Conservation (phyloP, 2,329 filamentous ascomycete genomes). For the Fusarium sp. region DNA sequence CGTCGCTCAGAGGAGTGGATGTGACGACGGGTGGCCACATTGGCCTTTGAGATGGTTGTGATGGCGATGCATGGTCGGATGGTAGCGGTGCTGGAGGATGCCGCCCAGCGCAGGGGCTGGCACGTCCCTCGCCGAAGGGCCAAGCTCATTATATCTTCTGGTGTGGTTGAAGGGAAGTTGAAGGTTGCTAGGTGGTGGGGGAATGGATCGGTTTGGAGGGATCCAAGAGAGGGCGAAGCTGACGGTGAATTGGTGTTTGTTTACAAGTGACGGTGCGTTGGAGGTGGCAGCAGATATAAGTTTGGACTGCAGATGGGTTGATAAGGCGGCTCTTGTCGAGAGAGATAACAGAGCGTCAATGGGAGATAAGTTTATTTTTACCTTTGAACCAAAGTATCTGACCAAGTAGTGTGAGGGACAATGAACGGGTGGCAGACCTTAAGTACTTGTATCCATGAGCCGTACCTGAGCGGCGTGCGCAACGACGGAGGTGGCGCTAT, state of each 20-base stretch:
- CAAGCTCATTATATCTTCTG: slow-evolving; percentile 40
- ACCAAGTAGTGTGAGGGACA: not conserved
- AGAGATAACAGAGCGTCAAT: slow-evolving; percentile 19
- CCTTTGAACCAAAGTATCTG: slow-evolving; percentile 1
- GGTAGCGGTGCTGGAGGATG: slow-evolving; percentile 28
- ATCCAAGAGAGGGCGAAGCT: slow-evolving; percentile 30
- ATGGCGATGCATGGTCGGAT: slow-evolving; percentile 38
- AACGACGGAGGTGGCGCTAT: slow-evolving; percentile 38
- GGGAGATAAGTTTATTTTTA: slow-evolving; percentile 37
- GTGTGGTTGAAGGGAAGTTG: slow-evolving; percentile 4
- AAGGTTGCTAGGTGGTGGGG: slow-evolving; percentile 11
- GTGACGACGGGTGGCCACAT: slow-evolving; percentile 39
- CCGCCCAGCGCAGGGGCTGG: slow-evolving; percentile 42
- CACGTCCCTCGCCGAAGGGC: slow-evolving; percentile 44
- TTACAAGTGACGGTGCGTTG: slow-evolving; percentile 16
- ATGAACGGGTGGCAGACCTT: slow-evolving; percentile 35
- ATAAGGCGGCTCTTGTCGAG: not conserved
- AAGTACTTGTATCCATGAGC: slow-evolving; percentile 23
- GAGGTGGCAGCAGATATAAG: not conserved
- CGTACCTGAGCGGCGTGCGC: slow-evolving; percentile 23
- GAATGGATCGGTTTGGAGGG: slow-evolving; percentile 34
- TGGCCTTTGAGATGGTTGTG: slow-evolving; percentile 31
- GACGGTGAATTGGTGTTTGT: slow-evolving; percentile 11
- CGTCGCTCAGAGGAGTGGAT: slow-evolving; percentile 54
- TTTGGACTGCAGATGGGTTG: not conserved